Conservation (phyloP, 2,329 filamentous ascomycete species). For the Ambrosiella xylebori region DNA sequence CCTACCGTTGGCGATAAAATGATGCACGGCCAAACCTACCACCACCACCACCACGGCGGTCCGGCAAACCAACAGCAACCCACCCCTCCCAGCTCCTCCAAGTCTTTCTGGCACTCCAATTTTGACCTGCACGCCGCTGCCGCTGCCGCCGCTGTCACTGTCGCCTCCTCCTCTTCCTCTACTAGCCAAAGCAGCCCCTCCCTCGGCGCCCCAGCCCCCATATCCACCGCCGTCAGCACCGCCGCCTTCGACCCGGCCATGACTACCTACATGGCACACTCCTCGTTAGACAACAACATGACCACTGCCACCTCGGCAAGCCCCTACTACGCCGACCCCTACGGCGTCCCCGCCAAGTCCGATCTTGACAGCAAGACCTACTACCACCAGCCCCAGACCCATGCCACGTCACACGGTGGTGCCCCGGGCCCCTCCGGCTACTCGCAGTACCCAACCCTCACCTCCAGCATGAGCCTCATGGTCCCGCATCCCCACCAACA, state of each 20-base stretch:
- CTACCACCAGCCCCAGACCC: slow-evolving; percentile 2
- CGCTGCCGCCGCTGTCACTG: too few species aligned
- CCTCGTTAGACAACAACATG: not conserved
- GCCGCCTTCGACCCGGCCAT: slow-evolving; percentile 20
- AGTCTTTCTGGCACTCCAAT: slow-evolving; percentile 27
- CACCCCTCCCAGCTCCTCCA: slow-evolving; percentile 30
- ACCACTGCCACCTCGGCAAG: not conserved
- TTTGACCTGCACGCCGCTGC: too few species aligned
- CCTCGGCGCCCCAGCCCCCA: slow-evolving; percentile 24
- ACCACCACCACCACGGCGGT: slow-evolving; percentile 8
- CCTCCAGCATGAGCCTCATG: not conserved
- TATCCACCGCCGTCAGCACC: slow-evolving; percentile 21
- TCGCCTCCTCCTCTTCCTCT: slow-evolving; percentile 10
- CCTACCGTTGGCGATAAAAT: slow-evolving; percentile 21
- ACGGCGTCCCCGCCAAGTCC: not conserved
- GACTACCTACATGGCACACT: slow-evolving; percentile 4
- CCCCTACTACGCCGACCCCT: not conserved
- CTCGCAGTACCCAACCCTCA: not conserved
- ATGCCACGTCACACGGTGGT: not conserved
- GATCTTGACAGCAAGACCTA: not conserved
- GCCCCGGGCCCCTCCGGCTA: not conserved
- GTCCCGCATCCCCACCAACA: not conserved
- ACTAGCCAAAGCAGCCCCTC: slow-evolving; percentile 29
- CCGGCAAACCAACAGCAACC: slow-evolving; percentile 23
- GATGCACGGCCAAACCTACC: slow-evolving; percentile 10